Conservation (phyloP, 164 flowering plant genomes). For the Dillenia turbinata region DNA sequence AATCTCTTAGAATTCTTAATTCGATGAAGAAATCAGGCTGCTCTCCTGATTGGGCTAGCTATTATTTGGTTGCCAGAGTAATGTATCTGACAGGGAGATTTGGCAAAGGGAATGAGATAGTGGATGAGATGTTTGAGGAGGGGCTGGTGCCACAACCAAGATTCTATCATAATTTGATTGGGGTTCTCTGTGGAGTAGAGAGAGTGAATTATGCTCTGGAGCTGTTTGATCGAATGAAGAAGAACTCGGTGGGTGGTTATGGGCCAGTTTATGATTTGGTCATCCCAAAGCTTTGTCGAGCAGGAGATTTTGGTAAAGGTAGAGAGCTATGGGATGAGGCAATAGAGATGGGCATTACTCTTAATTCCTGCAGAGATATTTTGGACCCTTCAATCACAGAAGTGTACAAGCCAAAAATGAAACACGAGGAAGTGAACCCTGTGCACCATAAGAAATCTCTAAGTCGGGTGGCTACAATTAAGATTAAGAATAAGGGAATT, state of each 20-base stretch:
- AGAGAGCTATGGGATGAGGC: conserved; percentile 81
- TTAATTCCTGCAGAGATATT: conserved; percentile 46
- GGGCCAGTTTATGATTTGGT: conserved; percentile 75
- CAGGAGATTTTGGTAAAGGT: conserved; percentile 68
- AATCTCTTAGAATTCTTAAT: conserved; percentile 39
- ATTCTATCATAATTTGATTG: conserved; percentile 66
- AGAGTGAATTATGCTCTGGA: conserved; percentile 55
- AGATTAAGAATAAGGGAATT: not conserved
- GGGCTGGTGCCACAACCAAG: conserved; percentile 47
- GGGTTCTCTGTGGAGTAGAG: conserved; percentile 69
- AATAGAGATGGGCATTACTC: conserved; percentile 34
- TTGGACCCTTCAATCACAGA: conserved; percentile 54
- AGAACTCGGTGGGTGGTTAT: conserved; percentile 39
- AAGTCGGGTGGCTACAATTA: not conserved
- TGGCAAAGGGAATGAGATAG: conserved; percentile 58
- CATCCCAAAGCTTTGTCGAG: conserved; percentile 65
- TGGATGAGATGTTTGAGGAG: conserved; percentile 54
- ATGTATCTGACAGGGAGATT: conserved; percentile 60
- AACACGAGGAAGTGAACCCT: conserved; percentile 21
- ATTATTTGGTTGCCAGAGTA: conserved; percentile 65
- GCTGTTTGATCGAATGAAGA: conserved; percentile 61
- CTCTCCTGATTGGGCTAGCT: conserved; percentile 64
- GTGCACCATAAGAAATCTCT: not conserved
- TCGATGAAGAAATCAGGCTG: conserved; percentile 53
- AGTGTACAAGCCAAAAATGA: conserved; percentile 48